Percentiles rank a stretch among this genome's conserved stretches.
phyloP scores from a whole-genome alignment of 331 rosid species.

The Spiraea crenata region DNA sequence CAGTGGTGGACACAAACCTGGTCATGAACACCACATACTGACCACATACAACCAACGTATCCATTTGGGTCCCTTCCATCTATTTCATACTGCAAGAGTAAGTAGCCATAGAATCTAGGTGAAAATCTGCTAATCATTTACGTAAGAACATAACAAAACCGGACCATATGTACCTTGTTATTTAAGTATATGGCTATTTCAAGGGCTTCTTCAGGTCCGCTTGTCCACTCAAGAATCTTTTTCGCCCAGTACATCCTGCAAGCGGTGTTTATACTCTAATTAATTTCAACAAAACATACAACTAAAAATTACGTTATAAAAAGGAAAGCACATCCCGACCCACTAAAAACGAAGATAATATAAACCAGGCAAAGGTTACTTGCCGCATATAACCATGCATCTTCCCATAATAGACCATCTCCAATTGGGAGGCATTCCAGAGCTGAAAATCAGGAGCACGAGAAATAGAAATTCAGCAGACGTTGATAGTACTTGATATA shows the following conservation, averaged over 20 bases:
- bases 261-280: neutral
- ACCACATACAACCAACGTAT: constrained; percentile 96
- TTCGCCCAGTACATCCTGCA: constrained; percentile 98
- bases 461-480: neutral
- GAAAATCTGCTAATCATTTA: constrained; percentile 17
- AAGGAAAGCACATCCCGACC: neutral
- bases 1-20: constrained; percentile 53
- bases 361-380: constrained; percentile 25
- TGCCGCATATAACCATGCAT: constrained; percentile 98
- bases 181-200: constrained; percentile 69
- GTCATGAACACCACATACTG: constrained; percentile 90
- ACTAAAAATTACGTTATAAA: neutral
- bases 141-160: neutral
- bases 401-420: constrained; percentile 89
- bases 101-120: constrained; percentile 10
- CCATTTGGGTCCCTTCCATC: constrained; percentile 97
- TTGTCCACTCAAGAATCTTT: constrained; percentile 95
- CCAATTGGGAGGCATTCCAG: constrained; percentile 97
- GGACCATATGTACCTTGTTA: constrained; percentile 52
- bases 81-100: constrained; percentile 62
- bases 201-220: constrained; percentile 94
- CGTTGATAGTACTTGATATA: neutral
- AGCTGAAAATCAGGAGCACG: constrained; percentile 52
- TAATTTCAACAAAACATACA: neutral
- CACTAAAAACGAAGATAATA: neutral